Percentiles rank a stretch among this genome's conserved stretches.
phyloP scores from a whole-genome alignment of 495 filamentous ascomycete genomes.

The Mycothermus thermophilus region DNA sequence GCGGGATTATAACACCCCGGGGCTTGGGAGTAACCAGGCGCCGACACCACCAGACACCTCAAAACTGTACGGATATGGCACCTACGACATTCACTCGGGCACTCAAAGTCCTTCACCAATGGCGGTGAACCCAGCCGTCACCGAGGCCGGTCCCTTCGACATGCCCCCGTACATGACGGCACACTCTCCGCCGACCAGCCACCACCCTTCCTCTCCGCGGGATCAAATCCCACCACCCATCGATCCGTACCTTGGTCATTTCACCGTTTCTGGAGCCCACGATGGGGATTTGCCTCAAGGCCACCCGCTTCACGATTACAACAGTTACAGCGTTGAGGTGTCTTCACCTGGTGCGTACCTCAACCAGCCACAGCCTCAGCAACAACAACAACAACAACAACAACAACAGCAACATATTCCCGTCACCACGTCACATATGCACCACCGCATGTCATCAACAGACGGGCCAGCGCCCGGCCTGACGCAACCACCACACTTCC shows the following conservation, averaged over 20 bases:
- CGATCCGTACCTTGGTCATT: conserved; percentile 20
- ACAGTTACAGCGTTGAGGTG: conserved; percentile 10
- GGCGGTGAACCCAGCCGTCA: conserved; percentile 17
- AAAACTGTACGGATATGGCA: conserved; percentile 23
- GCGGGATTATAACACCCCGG: no score
- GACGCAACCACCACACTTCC: conserved; percentile 13
- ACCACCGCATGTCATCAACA: conserved; percentile 15
- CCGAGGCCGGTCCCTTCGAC: conserved; percentile 17
- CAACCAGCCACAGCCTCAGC: not conserved
- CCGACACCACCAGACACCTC: conserved; percentile 32
- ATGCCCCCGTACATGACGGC: conserved; percentile 20
- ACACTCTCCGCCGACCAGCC: conserved; percentile 14
- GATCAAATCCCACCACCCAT: conserved; percentile 18
- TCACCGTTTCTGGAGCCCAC: conserved; percentile 16
- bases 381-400: no score
- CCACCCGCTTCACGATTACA: conserved; percentile 14
- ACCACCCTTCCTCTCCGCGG: conserved; percentile 19
- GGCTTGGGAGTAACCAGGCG: no score
- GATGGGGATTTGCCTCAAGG: conserved; percentile 17
- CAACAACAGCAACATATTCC: conserved; percentile 10
- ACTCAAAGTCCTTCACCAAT: conserved; percentile 26
- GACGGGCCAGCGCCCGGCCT: conserved; percentile 11
- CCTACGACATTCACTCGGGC: conserved; percentile 18
- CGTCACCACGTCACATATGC: conserved; percentile 10
- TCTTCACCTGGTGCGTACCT: conserved; percentile 3